phyloP scores from a whole-genome alignment of 805 yeast genomes.

The Cyberlindnera sargentensis region DNA sequence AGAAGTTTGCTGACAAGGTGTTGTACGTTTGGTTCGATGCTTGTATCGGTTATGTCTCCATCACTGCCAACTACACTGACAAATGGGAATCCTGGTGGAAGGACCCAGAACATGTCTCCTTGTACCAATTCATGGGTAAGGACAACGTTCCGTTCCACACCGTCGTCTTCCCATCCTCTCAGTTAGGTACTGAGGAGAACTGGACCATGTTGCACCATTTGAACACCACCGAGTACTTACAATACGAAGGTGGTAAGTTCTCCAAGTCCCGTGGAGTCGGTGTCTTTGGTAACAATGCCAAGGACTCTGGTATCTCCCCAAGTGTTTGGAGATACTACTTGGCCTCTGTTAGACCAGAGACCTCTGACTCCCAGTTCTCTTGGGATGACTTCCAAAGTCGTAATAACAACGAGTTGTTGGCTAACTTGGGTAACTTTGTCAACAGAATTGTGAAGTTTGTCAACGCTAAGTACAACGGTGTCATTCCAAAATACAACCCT shows the following conservation, averaged over 20 bases:
- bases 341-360: slow-evolving; percentile 89
- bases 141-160: slow-evolving; percentile 99
- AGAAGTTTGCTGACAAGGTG: slow-evolving; percentile 81
- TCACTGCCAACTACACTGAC: slow-evolving; percentile 84
- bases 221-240: slow-evolving; percentile 92
- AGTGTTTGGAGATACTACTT: slow-evolving; percentile 98
- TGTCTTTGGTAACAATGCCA: slow-evolving; percentile 96
- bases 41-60: slow-evolving; percentile 91
- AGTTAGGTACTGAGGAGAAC: slow-evolving; percentile 76
- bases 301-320: slow-evolving; percentile 84
- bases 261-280: slow-evolving; percentile 98
- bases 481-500: slow-evolving; percentile 61
- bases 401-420: slow-evolving; percentile 88
- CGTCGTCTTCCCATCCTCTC: slow-evolving; percentile 93
- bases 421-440: slow-evolving; percentile 94
- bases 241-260: slow-evolving; percentile 97
- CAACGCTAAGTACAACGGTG: slow-evolving; percentile 86
- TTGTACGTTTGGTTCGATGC: slow-evolving; percentile 99
- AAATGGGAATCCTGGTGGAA: slow-evolving; percentile 93
- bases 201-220: slow-evolving; percentile 93
- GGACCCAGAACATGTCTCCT: slow-evolving; percentile 77
- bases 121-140: slow-evolving; percentile 98
- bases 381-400: slow-evolving; percentile 95
- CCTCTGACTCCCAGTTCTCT: slow-evolving; percentile 93
- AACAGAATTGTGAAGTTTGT: slow-evolving; percentile 90